These are phyloP conservation scores for Talaromyces sp. DNA, from an alignment of 2,329 filamentous ascomycete species.

Conservation along the genomic window DNA sequence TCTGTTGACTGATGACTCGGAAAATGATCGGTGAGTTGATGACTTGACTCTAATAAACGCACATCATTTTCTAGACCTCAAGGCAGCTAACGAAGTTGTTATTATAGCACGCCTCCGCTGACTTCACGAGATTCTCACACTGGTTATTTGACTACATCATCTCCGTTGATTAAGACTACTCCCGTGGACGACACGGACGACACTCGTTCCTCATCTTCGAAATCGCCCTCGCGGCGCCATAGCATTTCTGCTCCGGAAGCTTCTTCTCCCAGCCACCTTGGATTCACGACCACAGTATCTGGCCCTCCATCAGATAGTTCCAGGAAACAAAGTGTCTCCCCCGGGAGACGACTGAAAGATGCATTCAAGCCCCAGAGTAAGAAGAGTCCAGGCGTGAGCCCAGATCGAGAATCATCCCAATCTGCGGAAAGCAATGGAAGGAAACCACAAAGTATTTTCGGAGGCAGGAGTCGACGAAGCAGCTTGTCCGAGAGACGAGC, in stretches of 20 bases:
- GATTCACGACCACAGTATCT: slow-evolving; percentile 23
- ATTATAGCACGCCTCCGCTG: slow-evolving; percentile 41
- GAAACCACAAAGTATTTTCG: slow-evolving; percentile 30
- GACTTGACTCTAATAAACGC: not conserved
- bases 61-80: not conserved
- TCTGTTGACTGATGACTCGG: slow-evolving; percentile 30
- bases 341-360: slow-evolving; percentile 65
- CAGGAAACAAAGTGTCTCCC: slow-evolving; percentile 60
- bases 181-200: slow-evolving; percentile 35
- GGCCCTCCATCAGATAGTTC: slow-evolving; percentile 29
- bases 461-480: slow-evolving; percentile 29
- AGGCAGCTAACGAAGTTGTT: not conserved
- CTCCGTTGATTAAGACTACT: slow-evolving; percentile 58
- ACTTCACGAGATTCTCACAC: slow-evolving; percentile 60
- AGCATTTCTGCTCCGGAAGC: slow-evolving; percentile 35
- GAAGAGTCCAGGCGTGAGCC: slow-evolving; percentile 46
- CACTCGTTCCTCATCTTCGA: slow-evolving; percentile 18
- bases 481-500: slow-evolving; percentile 29
- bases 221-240: slow-evolving; percentile 23
- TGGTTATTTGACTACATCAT: slow-evolving; percentile 64
- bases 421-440: slow-evolving; percentile 33
- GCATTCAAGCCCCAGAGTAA: slow-evolving; percentile 57
- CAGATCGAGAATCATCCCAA: slow-evolving; percentile 40
- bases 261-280: slow-evolving; percentile 22
- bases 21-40: slow-evolving; percentile 35